A percentile compares a stretch with the other conserved stretches of the same genome.
Conservation (phyloP, 208 protist genomes). For the Leishmania guyanensis region DNA sequence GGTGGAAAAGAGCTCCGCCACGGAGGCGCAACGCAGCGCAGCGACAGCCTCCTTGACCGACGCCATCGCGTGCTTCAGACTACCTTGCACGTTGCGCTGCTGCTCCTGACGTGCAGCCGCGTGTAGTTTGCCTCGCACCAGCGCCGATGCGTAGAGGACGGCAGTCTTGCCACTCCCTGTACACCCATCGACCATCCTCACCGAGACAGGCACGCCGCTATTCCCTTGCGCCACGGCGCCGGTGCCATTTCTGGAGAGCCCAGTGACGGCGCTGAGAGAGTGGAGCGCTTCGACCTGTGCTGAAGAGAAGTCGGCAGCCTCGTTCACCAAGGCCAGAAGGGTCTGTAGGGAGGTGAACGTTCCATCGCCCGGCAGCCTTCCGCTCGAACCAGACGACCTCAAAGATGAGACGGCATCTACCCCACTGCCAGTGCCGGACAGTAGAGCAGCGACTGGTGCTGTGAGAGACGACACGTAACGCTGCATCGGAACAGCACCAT, state of each 20-base stretch:
- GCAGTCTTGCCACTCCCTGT: constrained; percentile 79
- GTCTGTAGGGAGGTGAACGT: constrained; percentile 20
- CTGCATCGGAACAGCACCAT: constrained; percentile 28
- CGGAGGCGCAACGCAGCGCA: constrained; percentile 17
- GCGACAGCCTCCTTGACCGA: constrained; percentile 26
- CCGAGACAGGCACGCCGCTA: constrained; percentile 15
- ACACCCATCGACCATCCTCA: constrained; percentile 57
- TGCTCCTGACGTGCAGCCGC: constrained; percentile 59
- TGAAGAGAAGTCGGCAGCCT: constrained; percentile 45
- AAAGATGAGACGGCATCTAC: neutral
- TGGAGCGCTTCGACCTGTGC: constrained; percentile 79
- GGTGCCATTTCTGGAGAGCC: neutral
- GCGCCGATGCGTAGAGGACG: constrained; percentile 55
- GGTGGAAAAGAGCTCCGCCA: constrained; percentile 21
- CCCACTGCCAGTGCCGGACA: constrained; percentile 14
- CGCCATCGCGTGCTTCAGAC: constrained; percentile 43
- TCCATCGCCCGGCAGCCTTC: neutral
- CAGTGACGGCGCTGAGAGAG: constrained; percentile 26
- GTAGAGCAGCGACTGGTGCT: constrained; percentile 7
- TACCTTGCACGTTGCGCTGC: constrained; percentile 40
- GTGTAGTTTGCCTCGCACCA: constrained; percentile 58
- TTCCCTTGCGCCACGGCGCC: constrained; percentile 6
- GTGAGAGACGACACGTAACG: constrained; percentile 26
- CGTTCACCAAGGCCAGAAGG: constrained; percentile 24
- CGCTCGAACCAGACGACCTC: neutral